Evolutionary conservation across 164 flowering plant genomes (phyloP), one percentile per base, ranked within the genome.

Genomic region (Chloranthus sessilifolius): DNA sequence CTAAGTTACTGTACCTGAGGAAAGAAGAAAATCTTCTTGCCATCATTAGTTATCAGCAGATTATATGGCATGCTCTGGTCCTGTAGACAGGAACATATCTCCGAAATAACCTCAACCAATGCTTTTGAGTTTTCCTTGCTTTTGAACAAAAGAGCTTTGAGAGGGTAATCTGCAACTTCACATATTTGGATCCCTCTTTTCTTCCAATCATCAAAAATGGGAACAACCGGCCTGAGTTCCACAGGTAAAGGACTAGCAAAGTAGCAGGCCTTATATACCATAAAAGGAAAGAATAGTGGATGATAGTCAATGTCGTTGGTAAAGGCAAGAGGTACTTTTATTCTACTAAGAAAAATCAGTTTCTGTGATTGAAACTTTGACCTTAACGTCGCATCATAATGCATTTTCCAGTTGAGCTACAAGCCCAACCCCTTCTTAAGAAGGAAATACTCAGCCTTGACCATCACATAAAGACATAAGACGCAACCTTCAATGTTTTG

Each of bases 161-260:
- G 29, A n/a, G 72, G 72, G 44, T 63, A 63, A 63, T 47, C 59
- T 30, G 17, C 50, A 36, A 68, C 14, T 16, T 49, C 47, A 36
- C 20, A 31, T 7, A 63, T 55, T 1, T 37, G 55, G 14, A 58
- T 43, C 31, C 63, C 57, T 26, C 23, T 34, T 16, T 34, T 49
- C 17, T 43, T 28, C 55, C 41, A 34, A 30, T 24, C 34, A 45
- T 52, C 61, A 47, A 24, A 51, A 19, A 68, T 12, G 24, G 51
- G 38, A 28, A 50, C 45, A 39, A 24, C 39, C 25, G 55, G 62
- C 57, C 36, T 42, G 11, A 55, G 44, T 47, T 68, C 72, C 52
- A 68, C 72, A 20, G 72, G 65, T 29, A 68, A 63, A n/a, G 51
- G 62, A 28, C 59, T 43, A 23, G 72, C 52, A 42, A 68, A 63